Evolutionary conservation across 768 basidiomycete species (phyloP).

Genomic region (Trametes cingulata): DNA sequence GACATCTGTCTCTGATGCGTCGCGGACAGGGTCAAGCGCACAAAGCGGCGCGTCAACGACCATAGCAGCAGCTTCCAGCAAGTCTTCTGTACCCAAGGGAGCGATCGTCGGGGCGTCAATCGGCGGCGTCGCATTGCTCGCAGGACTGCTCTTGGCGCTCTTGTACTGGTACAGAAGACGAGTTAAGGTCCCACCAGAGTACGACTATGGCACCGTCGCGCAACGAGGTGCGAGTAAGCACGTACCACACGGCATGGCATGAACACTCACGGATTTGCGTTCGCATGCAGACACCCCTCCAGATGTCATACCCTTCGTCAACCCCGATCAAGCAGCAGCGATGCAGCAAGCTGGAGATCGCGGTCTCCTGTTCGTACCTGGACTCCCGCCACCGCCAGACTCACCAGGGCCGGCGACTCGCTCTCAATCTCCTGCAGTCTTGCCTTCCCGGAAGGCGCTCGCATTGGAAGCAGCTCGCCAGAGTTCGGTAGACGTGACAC

Average conservation of each 20-base stretch:
- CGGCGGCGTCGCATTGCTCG: not conserved
- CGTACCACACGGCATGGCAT: no score
- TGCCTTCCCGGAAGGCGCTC: not conserved
- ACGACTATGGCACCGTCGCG: constrained; percentile 1
- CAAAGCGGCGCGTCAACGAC: not conserved
- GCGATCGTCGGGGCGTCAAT: constrained; percentile 2
- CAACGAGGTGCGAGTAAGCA: constrained; percentile 1
- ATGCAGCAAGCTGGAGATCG: constrained; percentile 1
- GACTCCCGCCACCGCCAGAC: not conserved
- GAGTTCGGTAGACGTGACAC: not conserved
- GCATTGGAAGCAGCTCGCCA: not conserved
- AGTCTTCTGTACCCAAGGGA: not conserved
- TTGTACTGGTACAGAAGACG: not conserved
- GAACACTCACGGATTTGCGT: not conserved
- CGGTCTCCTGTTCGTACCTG: constrained; percentile 2
- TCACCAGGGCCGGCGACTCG: not conserved
- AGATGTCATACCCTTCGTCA: constrained; percentile 1
- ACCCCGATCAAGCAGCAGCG: not conserved
- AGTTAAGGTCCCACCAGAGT: not conserved
- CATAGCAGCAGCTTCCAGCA: not conserved
- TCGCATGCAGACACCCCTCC: not conserved
- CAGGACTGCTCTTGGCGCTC: not conserved
- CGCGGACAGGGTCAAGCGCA: not conserved
- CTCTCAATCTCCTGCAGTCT: not conserved
- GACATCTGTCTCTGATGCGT: not conserved